These are phyloP conservation scores for Stachybotrys elegans DNA, from an alignment of 2,329 filamentous ascomycete genomes.

Conservation along the genomic window DNA sequence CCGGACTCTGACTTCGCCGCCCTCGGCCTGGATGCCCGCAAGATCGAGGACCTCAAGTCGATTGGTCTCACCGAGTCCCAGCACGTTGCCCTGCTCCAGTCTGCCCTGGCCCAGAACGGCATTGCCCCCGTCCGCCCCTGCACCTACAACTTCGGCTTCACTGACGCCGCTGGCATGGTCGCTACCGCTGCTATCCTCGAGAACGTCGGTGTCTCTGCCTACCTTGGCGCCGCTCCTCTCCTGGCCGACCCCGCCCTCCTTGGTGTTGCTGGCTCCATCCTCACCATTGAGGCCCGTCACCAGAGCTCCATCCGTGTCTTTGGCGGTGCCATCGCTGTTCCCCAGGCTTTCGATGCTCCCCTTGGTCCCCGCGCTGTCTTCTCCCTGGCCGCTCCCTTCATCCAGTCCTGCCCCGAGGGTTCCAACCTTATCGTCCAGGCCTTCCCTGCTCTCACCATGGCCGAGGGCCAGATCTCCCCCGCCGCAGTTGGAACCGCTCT, in stretches of 20 bases:
- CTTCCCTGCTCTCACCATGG: conserved; percentile 55
- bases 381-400: conserved; percentile 69
- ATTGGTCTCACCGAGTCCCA: conserved; percentile 58
- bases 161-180: conserved; percentile 62
- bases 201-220: conserved; percentile 68
- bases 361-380: conserved; percentile 66
- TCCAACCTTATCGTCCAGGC: conserved; percentile 57
- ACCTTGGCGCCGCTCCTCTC: conserved; percentile 65
- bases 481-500: conserved; percentile 24
- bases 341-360: conserved; percentile 65
- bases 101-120: conserved; percentile 56
- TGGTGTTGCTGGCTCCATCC: conserved; percentile 62
- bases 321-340: conserved; percentile 52
- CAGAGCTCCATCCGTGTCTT: conserved; percentile 66
- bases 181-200: conserved; percentile 66
- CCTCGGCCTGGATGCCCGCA: conserved; percentile 23
- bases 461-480: conserved; percentile 34
- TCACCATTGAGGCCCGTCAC: conserved; percentile 69
- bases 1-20: conserved; percentile 58
- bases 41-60: conserved; percentile 46
- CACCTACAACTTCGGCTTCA: conserved; percentile 68
- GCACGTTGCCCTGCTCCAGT: conserved; percentile 37
- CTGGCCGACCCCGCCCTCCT: conserved; percentile 56
- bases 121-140: conserved; percentile 63
- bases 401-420: conserved; percentile 62